Evolutionary conservation across 306 rosid genomes (phyloP).

Genomic region (Sicyos edulis): DNA sequence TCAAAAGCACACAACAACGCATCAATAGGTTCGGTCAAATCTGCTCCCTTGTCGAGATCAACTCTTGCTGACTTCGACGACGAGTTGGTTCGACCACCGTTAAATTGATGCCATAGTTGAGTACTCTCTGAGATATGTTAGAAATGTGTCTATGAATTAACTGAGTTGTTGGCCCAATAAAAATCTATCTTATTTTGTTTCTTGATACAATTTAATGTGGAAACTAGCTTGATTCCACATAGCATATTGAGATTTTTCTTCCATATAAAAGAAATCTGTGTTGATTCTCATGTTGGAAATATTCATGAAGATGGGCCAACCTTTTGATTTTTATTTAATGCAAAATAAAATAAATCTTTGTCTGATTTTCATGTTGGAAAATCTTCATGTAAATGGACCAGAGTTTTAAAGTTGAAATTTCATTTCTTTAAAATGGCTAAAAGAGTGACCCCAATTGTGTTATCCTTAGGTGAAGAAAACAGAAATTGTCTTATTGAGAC

Average conservation of each 20-base stretch:
- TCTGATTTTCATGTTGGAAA: conserved; percentile 11
- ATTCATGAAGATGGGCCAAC: background rate
- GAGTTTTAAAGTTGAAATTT: background rate
- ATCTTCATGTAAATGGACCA: background rate
- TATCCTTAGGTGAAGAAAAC: background rate
- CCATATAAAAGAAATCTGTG: background rate
- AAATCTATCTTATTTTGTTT: background rate
- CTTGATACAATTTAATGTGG: background rate
- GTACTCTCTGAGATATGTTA: too few relatives aligned
- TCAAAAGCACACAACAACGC: too few relatives aligned
- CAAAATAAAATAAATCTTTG: background rate
- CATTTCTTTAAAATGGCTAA: background rate
- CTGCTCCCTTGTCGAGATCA: too few relatives aligned
- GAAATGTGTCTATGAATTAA: too few relatives aligned
- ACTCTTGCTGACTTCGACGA: too few relatives aligned
- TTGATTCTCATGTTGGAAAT: conserved; percentile 12
- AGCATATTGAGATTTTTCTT: background rate
- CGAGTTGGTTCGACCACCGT: too few relatives aligned
- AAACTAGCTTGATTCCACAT: conserved; percentile 1
- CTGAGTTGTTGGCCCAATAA: too few relatives aligned
- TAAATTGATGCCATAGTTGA: too few relatives aligned
- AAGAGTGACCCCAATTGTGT: conserved; percentile 1
- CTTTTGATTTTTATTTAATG: background rate
- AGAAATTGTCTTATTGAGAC: background rate
- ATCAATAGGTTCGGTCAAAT: too few relatives aligned